These are phyloP conservation scores for Termitomyces sp. DNA, from an alignment of 768 basidiomycete species.

Conservation along the genomic window DNA sequence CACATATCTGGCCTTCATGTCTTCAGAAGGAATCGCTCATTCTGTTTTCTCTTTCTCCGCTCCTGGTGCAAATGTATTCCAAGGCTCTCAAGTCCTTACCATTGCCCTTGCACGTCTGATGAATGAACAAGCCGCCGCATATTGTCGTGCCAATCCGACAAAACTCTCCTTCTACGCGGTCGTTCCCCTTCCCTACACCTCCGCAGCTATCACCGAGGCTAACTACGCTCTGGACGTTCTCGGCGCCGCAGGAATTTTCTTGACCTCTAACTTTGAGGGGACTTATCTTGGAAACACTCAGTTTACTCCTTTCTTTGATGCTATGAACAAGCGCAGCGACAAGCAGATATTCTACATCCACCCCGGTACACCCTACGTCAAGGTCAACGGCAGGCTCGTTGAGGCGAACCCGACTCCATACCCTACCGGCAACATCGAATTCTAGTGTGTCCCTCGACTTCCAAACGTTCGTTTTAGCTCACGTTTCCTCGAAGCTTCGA, in stretches of 20 bases:
- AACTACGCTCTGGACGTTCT: constrained; percentile 24
- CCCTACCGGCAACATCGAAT: constrained; percentile 27
- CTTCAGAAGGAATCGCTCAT: constrained; percentile 22
- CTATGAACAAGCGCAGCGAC: constrained; percentile 21
- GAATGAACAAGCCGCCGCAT: constrained; percentile 30
- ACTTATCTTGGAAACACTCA: constrained; percentile 24
- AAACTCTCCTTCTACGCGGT: constrained; percentile 28
- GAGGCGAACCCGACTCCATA: constrained; percentile 29
- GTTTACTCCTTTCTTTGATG: constrained; percentile 25
- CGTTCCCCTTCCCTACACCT: constrained; percentile 28
- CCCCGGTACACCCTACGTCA: constrained; percentile 24
- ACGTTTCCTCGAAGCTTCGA: constrained; percentile 17
- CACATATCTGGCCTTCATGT: constrained; percentile 25
- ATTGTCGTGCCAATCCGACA: constrained; percentile 19
- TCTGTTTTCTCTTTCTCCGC: constrained; percentile 26
- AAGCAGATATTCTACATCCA: constrained; percentile 27
- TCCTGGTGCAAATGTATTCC: constrained; percentile 26
- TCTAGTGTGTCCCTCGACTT: constrained; percentile 19
- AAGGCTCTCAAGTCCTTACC: constrained; percentile 20
- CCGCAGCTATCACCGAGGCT: constrained; percentile 25
- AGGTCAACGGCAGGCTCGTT: constrained; percentile 18
- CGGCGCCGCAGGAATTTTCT: constrained; percentile 27
- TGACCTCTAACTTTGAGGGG: constrained; percentile 28
- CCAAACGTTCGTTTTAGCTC: background rate
- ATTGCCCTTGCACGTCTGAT: constrained; percentile 29